Evolutionary conservation across 768 basidiomycete genomes (phyloP), one percentile per base, ranked within the genome.

Genomic region (Tylopilus intermedius): DNA sequence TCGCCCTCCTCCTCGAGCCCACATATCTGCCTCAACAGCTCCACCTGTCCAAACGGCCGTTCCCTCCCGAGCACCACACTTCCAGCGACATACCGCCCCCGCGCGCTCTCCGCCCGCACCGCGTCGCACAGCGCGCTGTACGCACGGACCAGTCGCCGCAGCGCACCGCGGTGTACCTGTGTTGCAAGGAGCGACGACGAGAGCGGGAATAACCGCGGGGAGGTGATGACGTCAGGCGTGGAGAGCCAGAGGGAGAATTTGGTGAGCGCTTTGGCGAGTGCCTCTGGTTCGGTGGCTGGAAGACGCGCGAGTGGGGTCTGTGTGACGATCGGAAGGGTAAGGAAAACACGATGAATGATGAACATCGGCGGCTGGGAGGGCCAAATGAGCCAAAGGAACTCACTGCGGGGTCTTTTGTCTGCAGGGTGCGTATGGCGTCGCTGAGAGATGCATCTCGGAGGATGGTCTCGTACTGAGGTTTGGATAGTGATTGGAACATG

Each of bases 191-290:
- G 72, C 29, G 87, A 83, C 0, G 84, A 78, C 0, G 82, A 78
- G 11, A 98, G 79, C 29, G 84, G 81, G 0, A 86, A 75, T 0
- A 98, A 81, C 2, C 90, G 84, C 0, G 89, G 83, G 0, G 90
- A 87, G 13, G 90, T 82, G 13, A 90, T 80, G 13, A 93, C 85
- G 58, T 90, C 89, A 26, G 83, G 76, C 1, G 83, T 81, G 5
- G 90, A 87, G 3, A 98, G 82, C 88, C 94, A 98, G 1, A 74
- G 64, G 1, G 93, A 87, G 71, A 98, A 96, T 40, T 73, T 74
- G 14, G 71, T 76, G 9, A 96, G 77, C 0, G 89, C 75, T 7
- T 68, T 58, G 45, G 85, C 78, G 38, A 97, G 76, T 10, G 80
- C 73, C 10, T 79, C 63, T 0, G 90, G 80, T 46, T 84, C 78